A percentile compares a stretch with the other conserved stretches of the same genome.
Conservation (phyloP, 306 rosid genomes). For the Acacia crassicarpa region DNA sequence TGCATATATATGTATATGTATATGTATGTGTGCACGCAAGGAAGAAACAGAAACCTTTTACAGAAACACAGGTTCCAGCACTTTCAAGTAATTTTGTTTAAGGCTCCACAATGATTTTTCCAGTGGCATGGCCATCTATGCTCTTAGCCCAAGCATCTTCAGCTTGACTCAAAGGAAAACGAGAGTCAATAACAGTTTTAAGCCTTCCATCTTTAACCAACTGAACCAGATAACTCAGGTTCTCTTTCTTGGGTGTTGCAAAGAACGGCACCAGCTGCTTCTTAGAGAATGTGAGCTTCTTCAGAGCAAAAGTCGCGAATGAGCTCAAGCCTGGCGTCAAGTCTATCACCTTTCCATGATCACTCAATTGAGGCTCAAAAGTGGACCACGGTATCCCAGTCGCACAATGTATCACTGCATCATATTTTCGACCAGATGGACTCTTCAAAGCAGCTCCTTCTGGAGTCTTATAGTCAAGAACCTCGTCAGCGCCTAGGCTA, state of each 20-base stretch:
- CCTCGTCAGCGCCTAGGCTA: constrained; percentile 73
- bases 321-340: constrained; percentile 41
- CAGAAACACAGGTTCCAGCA: background rate
- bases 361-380: constrained; percentile 53
- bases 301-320: constrained; percentile 28
- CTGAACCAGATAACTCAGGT: constrained; percentile 44
- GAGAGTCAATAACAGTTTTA: constrained; percentile 53
- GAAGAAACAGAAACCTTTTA: background rate
- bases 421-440: constrained; percentile 66
- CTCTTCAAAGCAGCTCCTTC: constrained; percentile 61
- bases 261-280: constrained; percentile 51
- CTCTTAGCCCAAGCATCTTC: constrained; percentile 83
- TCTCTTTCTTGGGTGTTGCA: constrained; percentile 39
- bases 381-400: constrained; percentile 61
- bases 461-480: constrained; percentile 65
- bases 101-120: constrained; percentile 69
- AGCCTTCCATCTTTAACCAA: constrained; percentile 62
- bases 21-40: too few species aligned
- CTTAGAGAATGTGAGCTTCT: constrained; percentile 60
- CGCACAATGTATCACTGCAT: constrained; percentile 54
- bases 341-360: constrained; percentile 57
- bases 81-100: background rate
- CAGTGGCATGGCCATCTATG: constrained; percentile 63
- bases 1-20: too few species aligned
- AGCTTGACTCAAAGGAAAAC: constrained; percentile 57